Percentiles rank a stretch among this genome's conserved stretches.
These are phyloP conservation scores for Fusarium humuli DNA, from an alignment of 2,329 filamentous ascomycete genomes.

Conservation along the genomic window DNA sequence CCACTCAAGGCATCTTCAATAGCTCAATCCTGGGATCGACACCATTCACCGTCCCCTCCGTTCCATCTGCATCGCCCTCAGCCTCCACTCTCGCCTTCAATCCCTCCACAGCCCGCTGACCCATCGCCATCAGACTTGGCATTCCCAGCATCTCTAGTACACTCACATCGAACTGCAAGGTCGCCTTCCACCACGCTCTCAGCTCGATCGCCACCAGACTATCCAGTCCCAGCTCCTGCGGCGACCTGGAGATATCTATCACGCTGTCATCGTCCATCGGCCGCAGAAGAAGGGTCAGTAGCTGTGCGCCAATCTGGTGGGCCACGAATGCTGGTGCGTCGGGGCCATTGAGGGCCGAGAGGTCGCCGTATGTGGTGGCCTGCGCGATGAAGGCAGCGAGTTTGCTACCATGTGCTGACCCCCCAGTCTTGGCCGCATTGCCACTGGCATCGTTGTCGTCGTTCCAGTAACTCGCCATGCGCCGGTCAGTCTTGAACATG, in stretches of 20 bases:
- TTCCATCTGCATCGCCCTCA: slow-evolving; percentile 7
- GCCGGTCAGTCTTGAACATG: slow-evolving; percentile 6
- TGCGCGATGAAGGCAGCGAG: slow-evolving; percentile 7
- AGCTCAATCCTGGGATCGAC: slow-evolving; percentile 7
- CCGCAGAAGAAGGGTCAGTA: slow-evolving; percentile 6
- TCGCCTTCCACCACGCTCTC: slow-evolving; percentile 5
- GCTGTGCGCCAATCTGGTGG: slow-evolving; percentile 8
- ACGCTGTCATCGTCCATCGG: slow-evolving; percentile 7
- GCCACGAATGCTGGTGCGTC: slow-evolving; percentile 8
- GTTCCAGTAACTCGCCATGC: slow-evolving; percentile 8
- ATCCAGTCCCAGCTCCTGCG: slow-evolving; percentile 9
- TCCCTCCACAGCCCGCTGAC: slow-evolving; percentile 2
- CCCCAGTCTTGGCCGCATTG: slow-evolving; percentile 7
- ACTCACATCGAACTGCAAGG: slow-evolving; percentile 1
- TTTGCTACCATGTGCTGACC: slow-evolving; percentile 5
- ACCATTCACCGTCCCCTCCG: slow-evolving; percentile 2
- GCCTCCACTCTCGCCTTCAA: slow-evolving; percentile 3
- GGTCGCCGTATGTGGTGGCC: slow-evolving; percentile 3
- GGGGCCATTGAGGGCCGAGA: slow-evolving; percentile 2
- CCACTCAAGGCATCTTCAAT: slow-evolving; percentile 6
- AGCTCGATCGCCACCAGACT: slow-evolving; percentile 5
- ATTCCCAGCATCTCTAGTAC: slow-evolving; percentile 7
- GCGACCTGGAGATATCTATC: slow-evolving; percentile 5
- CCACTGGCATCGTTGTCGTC: slow-evolving; percentile 1
- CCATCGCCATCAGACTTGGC: slow-evolving; percentile 1